These are phyloP conservation scores for Boletus smithii DNA, from an alignment of 1,284 basidiomycete species.

Conservation along the genomic window DNA sequence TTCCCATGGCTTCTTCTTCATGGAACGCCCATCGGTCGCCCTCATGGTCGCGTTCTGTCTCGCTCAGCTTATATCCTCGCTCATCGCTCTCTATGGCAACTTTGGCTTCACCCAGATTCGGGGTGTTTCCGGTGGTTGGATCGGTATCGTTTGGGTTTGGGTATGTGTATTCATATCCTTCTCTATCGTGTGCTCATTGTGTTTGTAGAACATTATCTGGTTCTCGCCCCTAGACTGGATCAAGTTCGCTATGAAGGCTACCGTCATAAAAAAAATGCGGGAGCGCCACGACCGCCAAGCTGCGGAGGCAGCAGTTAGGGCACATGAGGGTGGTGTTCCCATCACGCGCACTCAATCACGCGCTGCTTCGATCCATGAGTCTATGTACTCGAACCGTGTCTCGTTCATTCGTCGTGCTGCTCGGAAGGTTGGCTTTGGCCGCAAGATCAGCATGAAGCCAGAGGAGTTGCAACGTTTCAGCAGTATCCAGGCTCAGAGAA, in stretches of 20 bases:
- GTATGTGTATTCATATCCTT: slow-evolving; percentile 42
- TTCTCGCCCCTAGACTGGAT: slow-evolving; percentile 92
- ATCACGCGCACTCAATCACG: slow-evolving; percentile 85
- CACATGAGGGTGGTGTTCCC: slow-evolving; percentile 61
- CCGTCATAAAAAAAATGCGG: slow-evolving; percentile 82
- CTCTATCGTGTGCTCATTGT: slow-evolving; percentile 2
- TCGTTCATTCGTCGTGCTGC: slow-evolving; percentile 84
- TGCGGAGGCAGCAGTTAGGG: slow-evolving; percentile 39
- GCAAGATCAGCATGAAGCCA: slow-evolving; percentile 75
- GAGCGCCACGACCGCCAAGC: slow-evolving; percentile 50
- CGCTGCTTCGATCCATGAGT: slow-evolving; percentile 88
- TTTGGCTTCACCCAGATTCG: slow-evolving; percentile 87
- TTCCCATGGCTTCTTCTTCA: slow-evolving; percentile 96
- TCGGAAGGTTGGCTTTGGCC: slow-evolving; percentile 81
- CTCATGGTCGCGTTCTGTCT: slow-evolving; percentile 88
- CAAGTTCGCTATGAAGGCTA: slow-evolving; percentile 95
- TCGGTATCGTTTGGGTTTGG: slow-evolving; percentile 97
- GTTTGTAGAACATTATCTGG: slow-evolving; percentile 81
- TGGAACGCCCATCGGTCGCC: slow-evolving; percentile 92
- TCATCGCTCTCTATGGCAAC: slow-evolving; percentile 91
- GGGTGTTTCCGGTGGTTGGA: slow-evolving; percentile 86
- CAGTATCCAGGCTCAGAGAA: slow-evolving; percentile 78
- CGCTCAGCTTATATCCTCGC: slow-evolving; percentile 91
- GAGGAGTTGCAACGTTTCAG: slow-evolving; percentile 83
- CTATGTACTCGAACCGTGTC: slow-evolving; percentile 90